These are phyloP conservation scores for Rhododendron mucronatum DNA, from an alignment of 148 eudicot species.

Conservation along the genomic window DNA sequence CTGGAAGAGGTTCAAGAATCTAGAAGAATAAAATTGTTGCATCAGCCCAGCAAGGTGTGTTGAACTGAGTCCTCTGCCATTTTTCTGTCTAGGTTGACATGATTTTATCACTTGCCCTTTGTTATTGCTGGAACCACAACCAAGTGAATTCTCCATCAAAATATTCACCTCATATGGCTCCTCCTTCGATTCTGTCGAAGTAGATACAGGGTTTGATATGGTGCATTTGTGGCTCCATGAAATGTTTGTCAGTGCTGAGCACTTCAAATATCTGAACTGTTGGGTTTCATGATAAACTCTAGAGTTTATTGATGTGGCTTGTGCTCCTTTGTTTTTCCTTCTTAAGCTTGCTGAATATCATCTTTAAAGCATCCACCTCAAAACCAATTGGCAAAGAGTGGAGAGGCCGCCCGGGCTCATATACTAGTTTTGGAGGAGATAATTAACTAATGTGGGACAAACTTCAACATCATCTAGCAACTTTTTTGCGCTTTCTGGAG, in stretches of 20 bases:
- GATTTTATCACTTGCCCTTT: not conserved
- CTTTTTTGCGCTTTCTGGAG: not conserved
- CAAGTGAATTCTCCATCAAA: not conserved
- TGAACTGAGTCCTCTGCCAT: not conserved
- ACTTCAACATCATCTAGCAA: not conserved
- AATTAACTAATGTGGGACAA: too few species aligned
- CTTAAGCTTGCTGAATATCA: not conserved
- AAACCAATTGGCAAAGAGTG: too few species aligned
- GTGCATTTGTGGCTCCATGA: not conserved
- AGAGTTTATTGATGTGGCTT: not conserved
- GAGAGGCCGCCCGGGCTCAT: too few species aligned
- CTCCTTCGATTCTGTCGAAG: not conserved
- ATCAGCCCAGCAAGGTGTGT: conserved; percentile 90
- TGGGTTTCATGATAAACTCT: not conserved
- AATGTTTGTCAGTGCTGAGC: not conserved
- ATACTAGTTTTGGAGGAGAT: too few species aligned
- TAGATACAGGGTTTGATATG: not conserved
- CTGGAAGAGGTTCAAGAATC: conserved; percentile 94
- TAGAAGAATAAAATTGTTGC: conserved; percentile 80
- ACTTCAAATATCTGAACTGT: not conserved
- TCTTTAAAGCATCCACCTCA: too few species aligned
- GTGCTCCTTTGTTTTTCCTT: not conserved
- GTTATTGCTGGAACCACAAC: not conserved
- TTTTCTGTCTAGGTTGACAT: not conserved
- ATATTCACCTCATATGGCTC: not conserved